These are phyloP conservation scores for Medicago ruthenica DNA, from an alignment of 306 rosid species.

Conservation along the genomic window DNA sequence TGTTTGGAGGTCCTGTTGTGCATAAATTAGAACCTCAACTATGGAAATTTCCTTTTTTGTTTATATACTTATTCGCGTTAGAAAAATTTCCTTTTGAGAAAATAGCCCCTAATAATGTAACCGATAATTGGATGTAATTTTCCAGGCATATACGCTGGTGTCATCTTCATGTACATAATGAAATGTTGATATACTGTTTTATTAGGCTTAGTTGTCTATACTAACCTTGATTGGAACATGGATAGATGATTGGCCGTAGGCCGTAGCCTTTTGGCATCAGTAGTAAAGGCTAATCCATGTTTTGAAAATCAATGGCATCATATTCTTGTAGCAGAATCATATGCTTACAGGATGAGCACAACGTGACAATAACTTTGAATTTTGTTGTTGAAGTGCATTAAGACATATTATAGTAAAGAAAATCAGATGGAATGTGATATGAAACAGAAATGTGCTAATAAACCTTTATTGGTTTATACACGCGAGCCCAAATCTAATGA, in stretches of 20 bases:
- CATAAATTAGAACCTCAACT: neutral
- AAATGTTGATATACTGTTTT: neutral
- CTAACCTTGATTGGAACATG: neutral
- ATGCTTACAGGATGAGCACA: neutral
- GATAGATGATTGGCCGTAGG: neutral
- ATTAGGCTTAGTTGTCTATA: neutral
- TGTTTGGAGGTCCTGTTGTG: neutral
- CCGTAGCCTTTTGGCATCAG: neutral
- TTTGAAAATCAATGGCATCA: neutral
- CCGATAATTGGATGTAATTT: neutral
- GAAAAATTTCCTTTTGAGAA: neutral
- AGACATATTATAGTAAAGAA: neutral
- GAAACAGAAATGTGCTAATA: too few relatives aligned
- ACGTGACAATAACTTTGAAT: neutral
- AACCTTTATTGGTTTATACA: too few relatives aligned
- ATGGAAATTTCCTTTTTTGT: neutral
- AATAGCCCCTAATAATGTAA: neutral
- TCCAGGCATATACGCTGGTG: neutral
- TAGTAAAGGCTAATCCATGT: neutral
- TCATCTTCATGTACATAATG: neutral
- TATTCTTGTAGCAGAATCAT: neutral
- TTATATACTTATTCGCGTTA: neutral
- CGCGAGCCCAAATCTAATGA: too few relatives aligned
- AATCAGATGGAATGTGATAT: neutral
- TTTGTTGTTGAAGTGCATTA: constrained; percentile 3